Conservation (phyloP, 2,329 filamentous ascomycete genomes). For the Trematosphaeria pertusa region DNA sequence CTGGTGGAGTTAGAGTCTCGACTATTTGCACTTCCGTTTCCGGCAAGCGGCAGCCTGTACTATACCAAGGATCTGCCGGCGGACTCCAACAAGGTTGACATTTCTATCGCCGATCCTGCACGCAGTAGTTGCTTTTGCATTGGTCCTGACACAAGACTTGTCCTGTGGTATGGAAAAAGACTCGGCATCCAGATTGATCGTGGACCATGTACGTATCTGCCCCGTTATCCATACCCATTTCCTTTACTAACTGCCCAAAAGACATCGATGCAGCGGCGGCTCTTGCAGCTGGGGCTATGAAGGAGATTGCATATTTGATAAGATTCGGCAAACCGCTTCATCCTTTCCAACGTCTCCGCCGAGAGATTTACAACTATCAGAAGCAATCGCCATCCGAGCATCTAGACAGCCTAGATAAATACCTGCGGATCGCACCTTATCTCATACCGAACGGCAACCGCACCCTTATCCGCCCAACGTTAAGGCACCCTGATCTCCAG, state of each 20-base stretch:
- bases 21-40: conserved; percentile 33
- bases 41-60: conserved; percentile 45
- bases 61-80: conserved; percentile 22
- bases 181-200: conserved; percentile 28
- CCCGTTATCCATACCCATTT: conserved; percentile 8
- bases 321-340: conserved; percentile 36
- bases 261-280: conserved; percentile 29
- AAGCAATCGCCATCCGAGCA: conserved; percentile 35
- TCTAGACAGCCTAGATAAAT: conserved; percentile 38
- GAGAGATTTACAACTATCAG: conserved; percentile 41
- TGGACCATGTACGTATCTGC: conserved; percentile 40
- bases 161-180: conserved; percentile 41
- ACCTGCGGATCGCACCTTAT: conserved; percentile 30
- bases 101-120: conserved; percentile 14
- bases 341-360: conserved; percentile 38
- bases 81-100: conserved; percentile 18
- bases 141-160: conserved; percentile 36
- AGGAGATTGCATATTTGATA: conserved; percentile 40
- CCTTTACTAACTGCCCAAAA: conserved; percentile 25
- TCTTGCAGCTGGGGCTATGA: conserved; percentile 39
- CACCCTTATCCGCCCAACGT: conserved; percentile 24
- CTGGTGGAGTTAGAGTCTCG: conserved; percentile 38
- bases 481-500: conserved; percentile 46
- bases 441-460: conserved; percentile 25
- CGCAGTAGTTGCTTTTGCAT: conserved; percentile 30